Evolutionary conservation across 805 yeast genomes (phyloP).

Genomic region (Suhomyces faveliae): DNA sequence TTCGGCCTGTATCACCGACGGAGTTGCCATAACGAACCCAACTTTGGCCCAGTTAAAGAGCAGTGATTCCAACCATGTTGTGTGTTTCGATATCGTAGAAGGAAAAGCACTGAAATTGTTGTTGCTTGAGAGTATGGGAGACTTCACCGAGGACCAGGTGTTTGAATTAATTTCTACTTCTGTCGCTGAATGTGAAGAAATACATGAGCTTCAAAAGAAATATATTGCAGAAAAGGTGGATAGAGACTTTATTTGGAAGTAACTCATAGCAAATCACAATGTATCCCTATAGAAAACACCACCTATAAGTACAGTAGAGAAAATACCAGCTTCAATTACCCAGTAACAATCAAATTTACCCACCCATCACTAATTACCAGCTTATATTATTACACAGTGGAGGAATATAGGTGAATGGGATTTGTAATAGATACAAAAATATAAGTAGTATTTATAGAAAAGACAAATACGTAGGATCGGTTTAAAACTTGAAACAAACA

Average conservation of each 20-base stretch:
- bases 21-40: slow-evolving; percentile 45
- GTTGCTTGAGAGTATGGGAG: slow-evolving; percentile 72
- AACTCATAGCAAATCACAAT: neutral
- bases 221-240: slow-evolving; percentile 47
- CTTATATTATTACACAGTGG: no score
- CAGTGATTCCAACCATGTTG: slow-evolving; percentile 61
- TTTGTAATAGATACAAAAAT: no score
- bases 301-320: no score
- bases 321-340: no score
- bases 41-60: slow-evolving; percentile 37
- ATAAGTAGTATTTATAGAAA: no score
- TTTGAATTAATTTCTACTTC: slow-evolving; percentile 52
- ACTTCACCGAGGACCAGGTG: slow-evolving; percentile 57
- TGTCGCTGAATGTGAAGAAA: slow-evolving; percentile 43
- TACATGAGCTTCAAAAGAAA: slow-evolving; percentile 49
- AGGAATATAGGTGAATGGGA: no score
- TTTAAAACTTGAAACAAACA: no score
- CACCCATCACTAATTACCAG: no score
- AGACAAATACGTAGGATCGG: no score
- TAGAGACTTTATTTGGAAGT: slow-evolving; percentile 60
- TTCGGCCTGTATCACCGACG: slow-evolving; percentile 37
- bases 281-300: no score
- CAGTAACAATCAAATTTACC: no score
- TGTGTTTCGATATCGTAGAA: slow-evolving; percentile 57
- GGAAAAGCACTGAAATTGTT: slow-evolving; percentile 55